Percentiles rank a stretch among this genome's conserved stretches.
These are phyloP conservation scores for Rubroboletus satanas DNA, from an alignment of 768 basidiomycete genomes.

Conservation along the genomic window DNA sequence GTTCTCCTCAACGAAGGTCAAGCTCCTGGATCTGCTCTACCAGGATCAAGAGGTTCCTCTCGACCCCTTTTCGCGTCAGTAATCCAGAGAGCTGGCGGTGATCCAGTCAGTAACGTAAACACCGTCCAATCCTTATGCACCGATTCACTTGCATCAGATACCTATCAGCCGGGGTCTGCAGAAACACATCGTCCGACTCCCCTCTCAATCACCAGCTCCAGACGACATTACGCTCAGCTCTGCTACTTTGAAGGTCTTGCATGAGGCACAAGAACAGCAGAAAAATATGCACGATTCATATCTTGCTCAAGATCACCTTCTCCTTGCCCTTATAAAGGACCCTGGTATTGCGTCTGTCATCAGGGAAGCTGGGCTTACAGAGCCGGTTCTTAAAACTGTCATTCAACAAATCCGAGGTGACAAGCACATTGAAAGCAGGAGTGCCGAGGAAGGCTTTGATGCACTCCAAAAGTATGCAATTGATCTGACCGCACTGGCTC, in stretches of 20 bases:
- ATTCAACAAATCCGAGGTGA: constrained; percentile 81
- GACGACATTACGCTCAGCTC: constrained; percentile 68
- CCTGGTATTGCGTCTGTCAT: constrained; percentile 59
- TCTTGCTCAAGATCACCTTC: constrained; percentile 89
- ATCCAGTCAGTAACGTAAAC: constrained; percentile 50
- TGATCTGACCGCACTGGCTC: constrained; percentile 82
- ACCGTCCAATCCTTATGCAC: background rate
- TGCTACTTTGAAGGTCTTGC: constrained; percentile 56
- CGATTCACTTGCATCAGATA: constrained; percentile 32
- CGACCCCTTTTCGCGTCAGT: constrained; percentile 73
- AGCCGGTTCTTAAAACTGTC: constrained; percentile 68
- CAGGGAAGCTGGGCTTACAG: constrained; percentile 73
- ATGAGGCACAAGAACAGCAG: constrained; percentile 71
- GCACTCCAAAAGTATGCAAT: constrained; percentile 86
- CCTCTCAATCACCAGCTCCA: constrained; percentile 81
- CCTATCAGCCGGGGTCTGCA: constrained; percentile 68
- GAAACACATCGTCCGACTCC: constrained; percentile 74
- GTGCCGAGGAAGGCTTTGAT: constrained; percentile 90
- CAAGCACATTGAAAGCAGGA: constrained; percentile 77
- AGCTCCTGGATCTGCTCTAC: constrained; percentile 34
- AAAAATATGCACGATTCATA: constrained; percentile 88
- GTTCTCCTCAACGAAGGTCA: constrained; percentile 71
- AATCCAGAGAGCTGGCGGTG: constrained; percentile 80
- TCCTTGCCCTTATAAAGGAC: constrained; percentile 82
- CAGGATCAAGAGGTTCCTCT: constrained; percentile 28